These are phyloP conservation scores for Paxillus ammoniavirescens DNA, from an alignment of 768 basidiomycete species.

Conservation along the genomic window DNA sequence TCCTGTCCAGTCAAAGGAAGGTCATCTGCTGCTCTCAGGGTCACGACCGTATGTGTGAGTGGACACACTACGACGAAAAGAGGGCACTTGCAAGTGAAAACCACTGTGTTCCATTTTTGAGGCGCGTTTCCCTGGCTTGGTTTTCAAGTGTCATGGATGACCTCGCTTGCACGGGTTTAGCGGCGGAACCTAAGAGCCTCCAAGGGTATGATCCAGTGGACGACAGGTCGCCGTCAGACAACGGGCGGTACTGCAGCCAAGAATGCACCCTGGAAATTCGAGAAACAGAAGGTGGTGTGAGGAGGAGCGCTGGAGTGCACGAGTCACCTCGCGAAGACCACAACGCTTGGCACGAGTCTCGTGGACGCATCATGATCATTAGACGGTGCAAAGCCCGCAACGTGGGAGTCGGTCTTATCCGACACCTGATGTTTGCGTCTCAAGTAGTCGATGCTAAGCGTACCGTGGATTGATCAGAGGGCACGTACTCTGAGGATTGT, in stretches of 20 bases:
- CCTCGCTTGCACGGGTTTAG: conserved; percentile 12
- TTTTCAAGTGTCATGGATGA: not conserved
- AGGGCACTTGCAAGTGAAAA: conserved; percentile 10
- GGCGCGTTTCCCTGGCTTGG: not conserved
- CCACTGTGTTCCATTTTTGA: conserved; percentile 16
- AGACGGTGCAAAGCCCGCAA: not conserved
- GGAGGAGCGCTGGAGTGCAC: too few species aligned
- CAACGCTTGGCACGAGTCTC: not conserved
- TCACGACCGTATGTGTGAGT: conserved; percentile 17
- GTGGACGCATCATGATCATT: not conserved
- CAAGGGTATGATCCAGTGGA: not conserved
- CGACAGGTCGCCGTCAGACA: too few species aligned
- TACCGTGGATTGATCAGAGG: too few species aligned
- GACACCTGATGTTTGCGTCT: too few species aligned
- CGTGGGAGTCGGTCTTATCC: conserved; percentile 8
- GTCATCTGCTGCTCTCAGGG: too few species aligned
- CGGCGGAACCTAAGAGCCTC: not conserved
- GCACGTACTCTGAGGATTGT: too few species aligned
- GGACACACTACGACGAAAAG: conserved; percentile 7
- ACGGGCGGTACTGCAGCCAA: conserved; percentile 19
- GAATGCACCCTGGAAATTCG: conserved; percentile 3
- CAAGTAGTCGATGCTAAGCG: too few species aligned
- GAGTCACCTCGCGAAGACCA: not conserved
- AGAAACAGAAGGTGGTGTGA: not conserved
- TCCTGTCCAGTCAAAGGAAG: not conserved